phyloP scores from a whole-genome alignment of 345 rosid species.

The Limnanthes douglasii region DNA sequence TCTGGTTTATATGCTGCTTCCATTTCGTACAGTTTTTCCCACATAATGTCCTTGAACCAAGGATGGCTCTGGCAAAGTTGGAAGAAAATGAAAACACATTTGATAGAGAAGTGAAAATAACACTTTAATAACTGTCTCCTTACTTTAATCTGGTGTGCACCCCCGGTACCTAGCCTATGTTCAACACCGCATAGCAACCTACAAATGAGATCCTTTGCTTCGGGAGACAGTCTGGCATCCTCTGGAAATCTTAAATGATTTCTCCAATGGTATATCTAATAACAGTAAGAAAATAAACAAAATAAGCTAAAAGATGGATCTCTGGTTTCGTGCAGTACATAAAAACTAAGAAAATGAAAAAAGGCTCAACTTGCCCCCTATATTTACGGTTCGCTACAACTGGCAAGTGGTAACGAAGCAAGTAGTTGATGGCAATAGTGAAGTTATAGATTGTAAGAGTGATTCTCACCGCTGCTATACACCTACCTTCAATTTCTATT shows the following conservation, averaged over 20 bases:
- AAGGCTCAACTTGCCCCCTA: no score
- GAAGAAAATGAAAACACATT: conserved; percentile 7
- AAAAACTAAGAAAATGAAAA: no score
- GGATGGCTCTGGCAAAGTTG: conserved; percentile 61
- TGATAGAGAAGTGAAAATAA: conserved; percentile 7
- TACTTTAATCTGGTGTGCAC: conserved; percentile 83
- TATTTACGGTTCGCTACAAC: no score
- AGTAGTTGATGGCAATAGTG: no score
- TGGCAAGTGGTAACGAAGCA: no score
- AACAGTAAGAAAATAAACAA: conserved; percentile 8
- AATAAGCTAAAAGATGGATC: conserved; percentile 7
- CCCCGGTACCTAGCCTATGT: conserved; percentile 79
- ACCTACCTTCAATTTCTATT: no score
- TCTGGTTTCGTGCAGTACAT: no score
- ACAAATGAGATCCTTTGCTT: conserved; percentile 84
- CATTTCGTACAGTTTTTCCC: conserved; percentile 92
- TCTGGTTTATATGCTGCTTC: conserved; percentile 93
- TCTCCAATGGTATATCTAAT: conserved; percentile 88
- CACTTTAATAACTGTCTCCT: conserved; percentile 10
- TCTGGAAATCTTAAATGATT: conserved; percentile 82
- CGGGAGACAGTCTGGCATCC: conserved; percentile 46
- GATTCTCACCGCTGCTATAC: no score
- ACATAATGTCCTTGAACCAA: conserved; percentile 63
- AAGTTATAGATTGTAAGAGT: no score
- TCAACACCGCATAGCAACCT: conserved; percentile 82